Evolutionary conservation across 2,329 filamentous ascomycete genomes (phyloP), one percentile per base, ranked within the genome.

Genomic region (Parascedosporium putredinis): DNA sequence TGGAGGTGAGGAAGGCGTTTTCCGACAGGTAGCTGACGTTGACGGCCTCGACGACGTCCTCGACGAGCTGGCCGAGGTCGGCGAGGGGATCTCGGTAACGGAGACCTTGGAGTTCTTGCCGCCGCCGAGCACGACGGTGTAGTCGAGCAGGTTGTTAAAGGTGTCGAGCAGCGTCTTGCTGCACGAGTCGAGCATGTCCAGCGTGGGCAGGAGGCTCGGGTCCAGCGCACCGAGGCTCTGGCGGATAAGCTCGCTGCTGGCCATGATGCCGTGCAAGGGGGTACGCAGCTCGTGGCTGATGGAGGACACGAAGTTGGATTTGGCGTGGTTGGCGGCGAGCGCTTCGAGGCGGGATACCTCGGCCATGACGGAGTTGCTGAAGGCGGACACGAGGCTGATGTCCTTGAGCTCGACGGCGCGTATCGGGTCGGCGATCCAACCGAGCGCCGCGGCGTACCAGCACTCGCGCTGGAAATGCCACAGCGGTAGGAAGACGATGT

Each of bases 271-370:
- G 52, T 81, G 76, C 2, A 80, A 58, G 0, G 77, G 77, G 3
- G 70, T 76, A 27, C 77, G 65, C 12, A 80, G 58, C 50, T 80
- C 77, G 57, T 81, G 77, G 16, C 74, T 78, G 53, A 81, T 78
- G 24, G 72, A 77, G 1, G 74, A 75, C 36, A 81, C 77, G 52
- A 80, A 79, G 8, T 76, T 75, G 1, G 72, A 71, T n/a, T 80
- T 81, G 38, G 76, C 75, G 18, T 68, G 67, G 50, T 75, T 70
- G 2, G 69, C 72, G 25, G 71, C 70, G 29, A 72, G 61, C 0
- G 73, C 74, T 51, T 79, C 73, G 44, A 78, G 65, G n/a, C 75
- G 66, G 0, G 71, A 71, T 5, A 78, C 64, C 50, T 81, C 74
- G 10, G 70, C 71, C 69, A 80, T 79, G 46, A 73, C 74, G 18